phyloP scores from a whole-genome alignment of 1,284 basidiomycete genomes.

The Ustilago tritici region DNA sequence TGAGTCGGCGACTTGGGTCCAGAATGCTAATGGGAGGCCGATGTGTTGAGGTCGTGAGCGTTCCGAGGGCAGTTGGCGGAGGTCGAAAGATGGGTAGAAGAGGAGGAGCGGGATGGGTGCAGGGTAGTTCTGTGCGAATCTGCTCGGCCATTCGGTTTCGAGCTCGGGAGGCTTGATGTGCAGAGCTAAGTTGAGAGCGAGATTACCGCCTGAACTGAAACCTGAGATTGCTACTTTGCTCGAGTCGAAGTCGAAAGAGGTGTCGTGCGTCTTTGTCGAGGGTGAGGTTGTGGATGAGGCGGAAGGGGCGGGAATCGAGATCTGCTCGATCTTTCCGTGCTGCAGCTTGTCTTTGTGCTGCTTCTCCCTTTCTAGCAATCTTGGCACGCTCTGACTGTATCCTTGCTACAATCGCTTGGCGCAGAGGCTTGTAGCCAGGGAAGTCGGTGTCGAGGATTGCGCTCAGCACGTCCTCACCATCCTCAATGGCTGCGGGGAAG shows the following conservation, averaged over 20 bases:
- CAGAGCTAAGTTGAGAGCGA: constrained; percentile 56
- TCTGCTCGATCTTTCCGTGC: constrained; percentile 37
- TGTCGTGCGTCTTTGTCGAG: not conserved
- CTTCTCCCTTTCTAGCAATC: constrained; percentile 24
- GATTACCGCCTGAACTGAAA: constrained; percentile 64
- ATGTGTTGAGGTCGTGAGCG: constrained; percentile 47
- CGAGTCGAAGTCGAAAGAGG: constrained; percentile 33
- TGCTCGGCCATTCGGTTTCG: constrained; percentile 34
- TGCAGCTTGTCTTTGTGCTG: constrained; percentile 33
- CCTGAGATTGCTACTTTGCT: constrained; percentile 53
- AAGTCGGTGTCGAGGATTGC: constrained; percentile 43
- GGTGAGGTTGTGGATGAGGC: not conserved
- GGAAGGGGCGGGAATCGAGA: constrained; percentile 4
- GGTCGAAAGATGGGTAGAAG: constrained; percentile 59
- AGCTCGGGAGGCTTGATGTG: constrained; percentile 50
- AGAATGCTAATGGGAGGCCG: constrained; percentile 30
- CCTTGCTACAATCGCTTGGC: constrained; percentile 27
- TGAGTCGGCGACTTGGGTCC: constrained; percentile 41
- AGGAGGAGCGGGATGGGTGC: constrained; percentile 52
- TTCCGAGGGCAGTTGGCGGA: constrained; percentile 50
- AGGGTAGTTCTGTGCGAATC: constrained; percentile 27
- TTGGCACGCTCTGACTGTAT: constrained; percentile 34
- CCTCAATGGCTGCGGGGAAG: constrained; percentile 58
- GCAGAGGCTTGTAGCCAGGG: constrained; percentile 33
- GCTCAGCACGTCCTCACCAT: constrained; percentile 56